Percentiles rank a stretch among this genome's conserved stretches.
Conservation (phyloP, 257 asterid genomes). For the Solanum chilense region DNA sequence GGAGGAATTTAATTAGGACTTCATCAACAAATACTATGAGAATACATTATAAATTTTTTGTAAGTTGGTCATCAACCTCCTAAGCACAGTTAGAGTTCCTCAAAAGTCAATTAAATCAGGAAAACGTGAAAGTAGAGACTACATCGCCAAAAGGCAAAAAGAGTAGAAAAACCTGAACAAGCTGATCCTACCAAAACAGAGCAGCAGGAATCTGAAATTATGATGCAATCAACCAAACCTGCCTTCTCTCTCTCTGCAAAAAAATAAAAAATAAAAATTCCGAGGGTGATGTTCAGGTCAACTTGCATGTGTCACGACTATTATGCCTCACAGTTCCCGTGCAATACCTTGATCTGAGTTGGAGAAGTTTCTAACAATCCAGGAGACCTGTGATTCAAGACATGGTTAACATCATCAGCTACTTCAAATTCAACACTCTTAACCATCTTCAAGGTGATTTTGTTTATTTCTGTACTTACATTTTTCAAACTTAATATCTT, state of each 20-base stretch:
- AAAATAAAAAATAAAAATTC: too few species aligned
- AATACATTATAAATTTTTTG: not conserved
- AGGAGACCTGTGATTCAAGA: too few species aligned
- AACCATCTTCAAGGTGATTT: too few species aligned
- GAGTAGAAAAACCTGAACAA: constrained; percentile 51
- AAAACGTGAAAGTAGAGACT: not conserved
- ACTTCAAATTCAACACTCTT: too few species aligned
- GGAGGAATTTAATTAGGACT: not conserved
- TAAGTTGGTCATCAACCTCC: too few species aligned
- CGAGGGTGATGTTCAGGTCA: not conserved
- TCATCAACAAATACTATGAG: not conserved
- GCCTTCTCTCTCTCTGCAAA: not conserved
- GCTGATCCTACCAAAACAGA: constrained; percentile 18
- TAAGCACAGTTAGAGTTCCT: not conserved
- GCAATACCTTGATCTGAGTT: not conserved
- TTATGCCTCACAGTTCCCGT: not conserved
- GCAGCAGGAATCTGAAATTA: not conserved
- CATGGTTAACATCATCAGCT: too few species aligned
- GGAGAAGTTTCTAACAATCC: too few species aligned
- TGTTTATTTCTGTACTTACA: not conserved
- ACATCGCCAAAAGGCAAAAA: not conserved
- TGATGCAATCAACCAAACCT: not conserved
- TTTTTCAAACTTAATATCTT: not conserved
- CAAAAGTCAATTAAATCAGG: not conserved
- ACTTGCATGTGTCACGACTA: not conserved